phyloP scores from a whole-genome alignment of 257 asterid species.

The Salvia miltiorrhiza region DNA sequence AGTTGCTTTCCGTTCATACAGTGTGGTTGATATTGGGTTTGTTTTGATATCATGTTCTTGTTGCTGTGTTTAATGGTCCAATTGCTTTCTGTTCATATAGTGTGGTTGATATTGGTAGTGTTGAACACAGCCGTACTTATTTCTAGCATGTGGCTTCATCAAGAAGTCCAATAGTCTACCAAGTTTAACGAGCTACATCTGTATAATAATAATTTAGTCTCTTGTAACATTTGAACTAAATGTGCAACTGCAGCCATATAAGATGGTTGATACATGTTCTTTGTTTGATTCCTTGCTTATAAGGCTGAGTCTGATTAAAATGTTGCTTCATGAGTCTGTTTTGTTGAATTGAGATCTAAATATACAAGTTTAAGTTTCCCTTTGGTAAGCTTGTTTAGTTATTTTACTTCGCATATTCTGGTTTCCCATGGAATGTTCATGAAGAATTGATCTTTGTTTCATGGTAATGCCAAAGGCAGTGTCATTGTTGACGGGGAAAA shows the following conservation, averaged over 20 bases:
- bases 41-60: background rate
- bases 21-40: background rate
- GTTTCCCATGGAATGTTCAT: background rate
- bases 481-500: background rate
- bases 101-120: background rate
- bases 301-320: background rate
- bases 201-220: background rate
- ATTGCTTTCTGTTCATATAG: background rate
- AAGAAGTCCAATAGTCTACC: background rate
- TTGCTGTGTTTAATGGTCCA: background rate
- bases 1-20: background rate
- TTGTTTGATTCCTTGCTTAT: background rate
- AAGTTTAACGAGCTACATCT: background rate
- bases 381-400: background rate
- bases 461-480: background rate
- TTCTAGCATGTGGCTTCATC: background rate
- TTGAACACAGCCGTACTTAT: background rate
- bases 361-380: background rate
- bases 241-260: background rate
- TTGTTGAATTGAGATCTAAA: background rate
- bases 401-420: background rate
- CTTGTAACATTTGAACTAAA: background rate
- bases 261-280: background rate
- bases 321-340: background rate
- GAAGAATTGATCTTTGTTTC: background rate